phyloP scores from a whole-genome alignment of 23 red algal species.

The Gracilariopsis chorda region DNA sequence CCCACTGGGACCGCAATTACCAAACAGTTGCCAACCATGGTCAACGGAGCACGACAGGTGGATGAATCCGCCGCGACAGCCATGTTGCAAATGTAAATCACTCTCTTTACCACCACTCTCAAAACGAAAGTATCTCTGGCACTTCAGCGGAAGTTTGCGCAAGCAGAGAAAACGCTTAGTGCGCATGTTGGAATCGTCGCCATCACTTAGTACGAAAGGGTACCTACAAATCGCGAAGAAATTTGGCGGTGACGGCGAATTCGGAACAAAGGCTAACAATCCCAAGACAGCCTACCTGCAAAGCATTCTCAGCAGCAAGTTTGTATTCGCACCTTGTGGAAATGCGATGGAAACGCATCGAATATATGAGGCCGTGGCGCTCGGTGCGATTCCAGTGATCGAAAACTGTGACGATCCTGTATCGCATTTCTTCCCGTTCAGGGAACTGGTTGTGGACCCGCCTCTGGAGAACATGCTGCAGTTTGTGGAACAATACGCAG shows the following conservation, averaged over 20 bases:
- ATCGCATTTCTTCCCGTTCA: conserved; percentile 23
- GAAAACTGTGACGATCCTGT: neutral
- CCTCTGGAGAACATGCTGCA: neutral
- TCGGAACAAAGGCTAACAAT: neutral
- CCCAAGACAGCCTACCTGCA: conserved; percentile 19
- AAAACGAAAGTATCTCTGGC: conserved; percentile 10
- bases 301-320: conserved; percentile 25
- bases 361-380: conserved; percentile 24
- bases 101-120: neutral
- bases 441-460: neutral
- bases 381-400: conserved; percentile 7
- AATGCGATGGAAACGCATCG: conserved; percentile 55
- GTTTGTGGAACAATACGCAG: neutral
- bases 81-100: neutral
- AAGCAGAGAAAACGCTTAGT: neutral
- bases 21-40: conserved; percentile 3
- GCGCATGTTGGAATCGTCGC: neutral
- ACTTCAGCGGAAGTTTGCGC: conserved; percentile 34
- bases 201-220: neutral
- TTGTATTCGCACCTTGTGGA: conserved; percentile 32
- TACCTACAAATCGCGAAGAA: conserved; percentile 16
- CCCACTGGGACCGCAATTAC: conserved; percentile 22
- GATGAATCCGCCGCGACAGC: neutral
- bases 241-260: conserved; percentile 25
- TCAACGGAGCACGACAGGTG: neutral